These are phyloP conservation scores for Dispira simplex DNA, from an alignment of 192 early-diverging fungal genomes.

Conservation along the genomic window DNA sequence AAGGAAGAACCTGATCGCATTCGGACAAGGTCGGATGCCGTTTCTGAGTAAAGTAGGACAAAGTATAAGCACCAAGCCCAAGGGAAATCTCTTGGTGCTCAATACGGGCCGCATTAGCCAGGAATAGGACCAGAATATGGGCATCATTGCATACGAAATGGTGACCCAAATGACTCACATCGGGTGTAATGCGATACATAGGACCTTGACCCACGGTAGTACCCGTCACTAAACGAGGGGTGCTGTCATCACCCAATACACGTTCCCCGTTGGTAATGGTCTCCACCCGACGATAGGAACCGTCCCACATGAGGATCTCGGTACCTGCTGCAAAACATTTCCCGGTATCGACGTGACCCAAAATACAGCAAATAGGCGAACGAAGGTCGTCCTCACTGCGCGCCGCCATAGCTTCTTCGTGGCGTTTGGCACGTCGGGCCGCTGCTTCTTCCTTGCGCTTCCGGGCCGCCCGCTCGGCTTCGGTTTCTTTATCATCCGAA, in stretches of 20 bases:
- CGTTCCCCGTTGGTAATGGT: slow-evolving; percentile 20
- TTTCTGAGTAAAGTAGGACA: not conserved
- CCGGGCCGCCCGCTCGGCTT: slow-evolving; percentile 40
- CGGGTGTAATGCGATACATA: slow-evolving; percentile 29
- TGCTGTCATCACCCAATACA: slow-evolving; percentile 35
- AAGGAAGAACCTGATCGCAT: not conserved
- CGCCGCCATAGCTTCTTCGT: slow-evolving; percentile 60
- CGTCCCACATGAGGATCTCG: slow-evolving; percentile 30
- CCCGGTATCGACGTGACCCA: slow-evolving; percentile 97
- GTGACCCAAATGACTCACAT: slow-evolving; percentile 14
- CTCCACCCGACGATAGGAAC: slow-evolving; percentile 24
- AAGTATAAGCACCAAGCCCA: not conserved
- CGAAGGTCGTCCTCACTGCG: slow-evolving; percentile 82
- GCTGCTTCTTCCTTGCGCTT: slow-evolving; percentile 66
- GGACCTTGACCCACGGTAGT: slow-evolving; percentile 24
- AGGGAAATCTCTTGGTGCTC: not conserved
- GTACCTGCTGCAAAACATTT: slow-evolving; percentile 34
- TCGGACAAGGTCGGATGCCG: not conserved
- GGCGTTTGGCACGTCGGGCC: slow-evolving; percentile 50
- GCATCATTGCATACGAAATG: slow-evolving; percentile 35
- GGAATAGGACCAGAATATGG: slow-evolving; percentile 30
- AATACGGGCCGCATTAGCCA: slow-evolving; percentile 15
- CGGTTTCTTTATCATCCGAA: slow-evolving; percentile 45
- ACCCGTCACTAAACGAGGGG: slow-evolving; percentile 24
- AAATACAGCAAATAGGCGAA: slow-evolving; percentile 95